A percentile compares a stretch with the other conserved stretches of the same genome.
phyloP scores from a whole-genome alignment of 2,329 filamentous ascomycete genomes.

The Iodosphaeria phyllophila region DNA sequence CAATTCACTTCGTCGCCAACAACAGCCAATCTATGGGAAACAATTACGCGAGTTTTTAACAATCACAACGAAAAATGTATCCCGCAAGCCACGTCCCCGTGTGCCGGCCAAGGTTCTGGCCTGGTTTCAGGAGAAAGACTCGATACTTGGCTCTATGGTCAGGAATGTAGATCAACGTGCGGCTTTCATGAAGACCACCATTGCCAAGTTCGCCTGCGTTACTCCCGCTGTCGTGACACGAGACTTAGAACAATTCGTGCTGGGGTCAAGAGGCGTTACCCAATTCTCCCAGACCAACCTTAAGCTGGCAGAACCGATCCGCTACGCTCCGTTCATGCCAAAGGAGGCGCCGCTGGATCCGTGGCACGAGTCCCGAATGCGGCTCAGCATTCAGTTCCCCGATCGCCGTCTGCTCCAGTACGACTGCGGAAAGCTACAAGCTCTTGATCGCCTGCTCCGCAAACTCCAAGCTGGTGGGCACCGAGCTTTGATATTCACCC shows the following conservation, averaged over 20 bases:
- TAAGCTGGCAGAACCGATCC: constrained; percentile 34
- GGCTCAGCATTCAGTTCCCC: constrained; percentile 86
- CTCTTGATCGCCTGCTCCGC: constrained; percentile 69
- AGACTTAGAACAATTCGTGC: constrained; percentile 49
- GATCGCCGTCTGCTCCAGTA: constrained; percentile 94
- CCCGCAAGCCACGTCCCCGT: constrained; percentile 39
- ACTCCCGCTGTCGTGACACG: constrained; percentile 76
- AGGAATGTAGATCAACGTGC: constrained; percentile 58
- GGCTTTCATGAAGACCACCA: constrained; percentile 49
- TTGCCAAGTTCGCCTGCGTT: constrained; percentile 81
- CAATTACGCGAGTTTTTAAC: constrained; percentile 60
- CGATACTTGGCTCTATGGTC: constrained; percentile 46
- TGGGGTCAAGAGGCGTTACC: constrained; percentile 40
- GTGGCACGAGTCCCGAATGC: constrained; percentile 86
- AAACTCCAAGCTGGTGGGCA: constrained; percentile 79
- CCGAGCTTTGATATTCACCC: constrained; percentile 91
- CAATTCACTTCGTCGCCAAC: constrained; percentile 64
- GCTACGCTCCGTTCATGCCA: constrained; percentile 35
- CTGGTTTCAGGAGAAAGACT: constrained; percentile 59
- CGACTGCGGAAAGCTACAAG: constrained; percentile 91
- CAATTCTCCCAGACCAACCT: constrained; percentile 36
- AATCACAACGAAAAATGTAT: constrained; percentile 39
- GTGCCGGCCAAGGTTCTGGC: constrained; percentile 44
- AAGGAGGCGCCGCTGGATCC: constrained; percentile 48
- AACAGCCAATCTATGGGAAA: constrained; percentile 64